phyloP scores from a whole-genome alignment of 2,329 filamentous ascomycete genomes.

The Calonectria honghensis region DNA sequence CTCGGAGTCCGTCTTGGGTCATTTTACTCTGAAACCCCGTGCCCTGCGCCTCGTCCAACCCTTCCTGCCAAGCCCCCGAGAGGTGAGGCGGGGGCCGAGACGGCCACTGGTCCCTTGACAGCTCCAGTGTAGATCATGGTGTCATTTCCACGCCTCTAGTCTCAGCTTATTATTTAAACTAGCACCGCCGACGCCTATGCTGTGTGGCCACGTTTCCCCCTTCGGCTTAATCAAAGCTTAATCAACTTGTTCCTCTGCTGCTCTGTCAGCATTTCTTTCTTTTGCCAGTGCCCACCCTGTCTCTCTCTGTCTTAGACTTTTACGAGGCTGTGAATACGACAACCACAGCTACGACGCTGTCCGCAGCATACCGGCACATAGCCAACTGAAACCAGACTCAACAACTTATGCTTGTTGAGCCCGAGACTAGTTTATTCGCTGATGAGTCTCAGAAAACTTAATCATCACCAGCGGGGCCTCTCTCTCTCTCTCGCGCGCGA shows the following conservation, averaged over 20 bases:
- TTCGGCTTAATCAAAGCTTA: conserved; percentile 19
- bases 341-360: neutral
- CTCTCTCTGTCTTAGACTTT: conserved; percentile 5
- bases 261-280: neutral
- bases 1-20: conserved; percentile 7
- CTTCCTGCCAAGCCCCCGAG: conserved; percentile 28
- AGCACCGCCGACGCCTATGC: conserved; percentile 8
- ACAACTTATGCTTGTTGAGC: conserved; percentile 19
- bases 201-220: conserved; percentile 24
- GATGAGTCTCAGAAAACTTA: conserved; percentile 13
- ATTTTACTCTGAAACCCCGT: conserved; percentile 28
- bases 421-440: conserved; percentile 25
- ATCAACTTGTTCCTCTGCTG: neutral
- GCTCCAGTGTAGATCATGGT: conserved; percentile 14
- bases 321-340: conserved; percentile 9
- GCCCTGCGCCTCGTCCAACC: conserved; percentile 21
- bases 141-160: conserved; percentile 26
- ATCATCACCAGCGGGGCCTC: neutral
- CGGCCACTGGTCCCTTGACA: neutral
- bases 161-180: conserved; percentile 20
- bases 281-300: neutral
- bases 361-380: neutral
- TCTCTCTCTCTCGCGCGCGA: neutral
- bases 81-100: conserved; percentile 2
- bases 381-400: conserved; percentile 13